Base-by-base conservation (phyloP, 106 monocot species). In the Dioscorea zingiberensis region DNA sequence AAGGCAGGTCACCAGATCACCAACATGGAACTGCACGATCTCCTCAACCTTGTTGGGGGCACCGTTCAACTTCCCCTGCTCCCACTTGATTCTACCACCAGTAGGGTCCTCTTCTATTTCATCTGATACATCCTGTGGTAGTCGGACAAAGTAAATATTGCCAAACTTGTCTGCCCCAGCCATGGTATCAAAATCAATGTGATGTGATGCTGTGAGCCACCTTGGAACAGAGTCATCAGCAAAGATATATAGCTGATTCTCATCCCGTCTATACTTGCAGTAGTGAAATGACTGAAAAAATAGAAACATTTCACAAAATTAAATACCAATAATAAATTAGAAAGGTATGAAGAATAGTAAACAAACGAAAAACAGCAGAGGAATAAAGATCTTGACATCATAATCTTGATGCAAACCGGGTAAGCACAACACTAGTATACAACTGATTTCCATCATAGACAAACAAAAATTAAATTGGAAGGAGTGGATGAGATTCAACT, bases 41-140 rank as follows among this genome's bases (percentile, higher is more conserved):
- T 97, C 97, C 46, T 97, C 97, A 25, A 95, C 76, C 58, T 97
- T 97, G 70, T 92, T 97, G 8, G 92, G 97, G 49, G 97, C 97
- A 30, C 97, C 97, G 70, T 97, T 97, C 64, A 97, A 62, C 68
- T 88, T 97, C 12, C 95, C 95, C 51, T 91, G 87, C 44, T 97
- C 95, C 91, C 91, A 97, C 63, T 97, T 97, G 55, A 97, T 97
- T 76, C 85, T 91, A 16, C 97, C 97, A 64, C 97, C 97, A 21
- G 97, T 97, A 27, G 97, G 97, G 60, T 97, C 92, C 70, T 97
- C 91, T 70, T 97, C 97, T 19, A 97, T 92, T 76, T 97, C 97
- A 46, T 97, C 92, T 15, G 97, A 97, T 4, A 88, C 61, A 82
- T 97, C 97, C 55, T 97, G 97, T 12, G 91, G 77, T 18, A 97